These are phyloP conservation scores for Komagataella pseudopastoris DNA, from an alignment of 805 yeast genomes.

Conservation along the genomic window DNA sequence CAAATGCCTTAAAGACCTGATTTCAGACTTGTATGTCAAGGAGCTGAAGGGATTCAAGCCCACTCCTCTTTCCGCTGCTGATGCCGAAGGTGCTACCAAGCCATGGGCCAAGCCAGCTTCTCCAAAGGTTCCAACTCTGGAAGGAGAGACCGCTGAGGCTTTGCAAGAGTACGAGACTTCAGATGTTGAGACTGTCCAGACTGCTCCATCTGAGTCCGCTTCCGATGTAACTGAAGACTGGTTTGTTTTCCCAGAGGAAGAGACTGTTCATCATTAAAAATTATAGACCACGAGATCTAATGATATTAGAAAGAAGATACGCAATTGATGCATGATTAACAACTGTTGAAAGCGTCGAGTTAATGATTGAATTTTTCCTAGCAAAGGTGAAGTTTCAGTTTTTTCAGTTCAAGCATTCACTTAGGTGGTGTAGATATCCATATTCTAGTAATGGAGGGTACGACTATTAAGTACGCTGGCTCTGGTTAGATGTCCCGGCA, in stretches of 20 bases:
- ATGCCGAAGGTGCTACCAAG: slow-evolving; percentile 67
- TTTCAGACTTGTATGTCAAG: slow-evolving; percentile 75
- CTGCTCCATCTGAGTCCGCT: slow-evolving; percentile 9
- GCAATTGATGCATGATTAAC: not conserved
- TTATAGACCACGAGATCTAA: not conserved
- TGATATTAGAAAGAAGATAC: not conserved
- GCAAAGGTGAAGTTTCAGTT: not conserved
- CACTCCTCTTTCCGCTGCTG: slow-evolving; percentile 55
- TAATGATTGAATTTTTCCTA: not conserved
- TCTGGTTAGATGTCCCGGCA: not conserved
- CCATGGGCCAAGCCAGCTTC: slow-evolving; percentile 74
- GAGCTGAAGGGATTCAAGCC: slow-evolving; percentile 88
- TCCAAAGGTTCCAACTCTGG: slow-evolving; percentile 63
- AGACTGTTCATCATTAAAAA: slow-evolving; percentile 3
- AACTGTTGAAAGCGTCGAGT: not conserved
- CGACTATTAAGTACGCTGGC: not conserved
- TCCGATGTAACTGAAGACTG: slow-evolving; percentile 4
- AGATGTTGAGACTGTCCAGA: slow-evolving; percentile 61
- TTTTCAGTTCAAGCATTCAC: not conserved
- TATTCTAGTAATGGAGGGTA: not conserved
- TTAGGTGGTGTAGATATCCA: not conserved
- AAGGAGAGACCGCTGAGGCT: slow-evolving; percentile 52
- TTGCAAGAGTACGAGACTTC: slow-evolving; percentile 55
- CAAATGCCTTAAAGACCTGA: slow-evolving; percentile 26
- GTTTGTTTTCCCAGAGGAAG: slow-evolving; percentile 4